Evolutionary conservation across 2,329 filamentous ascomycete genomes (phyloP).

Genomic region (Cordyceps fumosorosea): DNA sequence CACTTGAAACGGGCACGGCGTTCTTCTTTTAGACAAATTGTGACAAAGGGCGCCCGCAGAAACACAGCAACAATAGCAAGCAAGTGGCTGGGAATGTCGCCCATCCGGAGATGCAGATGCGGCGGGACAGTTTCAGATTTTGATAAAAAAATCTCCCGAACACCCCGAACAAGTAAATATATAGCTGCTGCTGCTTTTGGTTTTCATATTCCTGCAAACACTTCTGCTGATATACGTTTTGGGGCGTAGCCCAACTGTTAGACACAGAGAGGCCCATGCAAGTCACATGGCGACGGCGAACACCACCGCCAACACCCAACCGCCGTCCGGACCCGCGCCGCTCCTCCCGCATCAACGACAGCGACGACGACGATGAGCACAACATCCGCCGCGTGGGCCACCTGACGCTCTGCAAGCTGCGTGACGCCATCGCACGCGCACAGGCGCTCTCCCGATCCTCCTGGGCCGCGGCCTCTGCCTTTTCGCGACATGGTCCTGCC

Average conservation of each 20-base stretch:
- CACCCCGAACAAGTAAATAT: background rate
- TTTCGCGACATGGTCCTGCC: background rate
- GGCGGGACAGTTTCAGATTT: background rate
- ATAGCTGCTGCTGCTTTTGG: background rate
- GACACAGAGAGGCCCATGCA: background rate
- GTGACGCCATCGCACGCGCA: background rate
- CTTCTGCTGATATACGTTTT: too few species aligned
- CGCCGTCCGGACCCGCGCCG: background rate
- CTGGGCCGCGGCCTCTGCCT: background rate
- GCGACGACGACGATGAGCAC: background rate
- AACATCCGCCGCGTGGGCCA: background rate
- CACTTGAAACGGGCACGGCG: too few species aligned
- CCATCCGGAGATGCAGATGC: too few species aligned
- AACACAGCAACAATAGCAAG: too few species aligned
- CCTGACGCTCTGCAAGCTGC: background rate
- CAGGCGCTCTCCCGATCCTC: background rate
- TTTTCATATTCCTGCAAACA: background rate
- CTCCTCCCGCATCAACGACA: background rate
- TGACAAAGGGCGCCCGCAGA: too few species aligned
- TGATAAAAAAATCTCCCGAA: background rate
- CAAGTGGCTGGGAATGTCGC: too few species aligned
- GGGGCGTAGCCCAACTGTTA: too few species aligned
- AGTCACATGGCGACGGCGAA: background rate
- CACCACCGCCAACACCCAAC: background rate
- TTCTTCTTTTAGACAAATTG: too few species aligned